These are phyloP conservation scores for Penicillium sp. DNA, from an alignment of 2,329 filamentous ascomycete genomes.

Conservation along the genomic window DNA sequence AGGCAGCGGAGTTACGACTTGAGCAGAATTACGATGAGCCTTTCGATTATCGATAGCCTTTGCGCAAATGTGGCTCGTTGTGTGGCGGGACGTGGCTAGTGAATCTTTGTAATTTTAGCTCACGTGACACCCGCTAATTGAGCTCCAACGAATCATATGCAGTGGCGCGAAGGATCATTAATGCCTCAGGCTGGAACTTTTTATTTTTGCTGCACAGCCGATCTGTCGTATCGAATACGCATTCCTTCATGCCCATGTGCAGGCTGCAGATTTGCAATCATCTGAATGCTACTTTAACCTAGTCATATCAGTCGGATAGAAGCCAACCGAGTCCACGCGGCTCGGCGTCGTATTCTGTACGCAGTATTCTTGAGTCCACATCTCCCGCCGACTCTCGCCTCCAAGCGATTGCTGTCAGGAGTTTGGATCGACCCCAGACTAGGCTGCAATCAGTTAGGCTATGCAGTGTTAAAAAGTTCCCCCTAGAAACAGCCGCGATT, in stretches of 20 bases:
- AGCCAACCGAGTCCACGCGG: not conserved
- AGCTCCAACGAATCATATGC: not conserved
- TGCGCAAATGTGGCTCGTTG: not conserved
- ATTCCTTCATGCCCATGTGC: not conserved
- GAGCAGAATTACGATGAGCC: not conserved
- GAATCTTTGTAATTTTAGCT: not conserved
- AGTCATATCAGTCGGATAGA: not conserved
- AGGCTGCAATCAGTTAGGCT: conserved; percentile 4
- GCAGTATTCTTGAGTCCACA: not conserved
- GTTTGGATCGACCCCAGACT: conserved; percentile 17
- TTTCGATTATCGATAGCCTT: not conserved
- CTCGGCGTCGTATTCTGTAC: not conserved
- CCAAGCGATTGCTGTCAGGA: not conserved
- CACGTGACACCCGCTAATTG: not conserved
- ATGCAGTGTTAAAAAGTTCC: conserved; percentile 12
- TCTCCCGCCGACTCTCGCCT: not conserved
- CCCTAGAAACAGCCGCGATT: conserved; percentile 20
- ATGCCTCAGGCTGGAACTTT: not conserved
- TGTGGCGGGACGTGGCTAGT: not conserved
- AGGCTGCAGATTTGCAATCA: conserved; percentile 1
- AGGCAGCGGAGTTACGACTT: not conserved
- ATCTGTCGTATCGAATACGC: conserved; percentile 15
- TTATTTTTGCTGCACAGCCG: not conserved
- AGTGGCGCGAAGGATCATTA: not conserved
- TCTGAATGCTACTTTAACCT: not conserved